These are phyloP conservation scores for Barnettozyma sp. DNA, from an alignment of 805 yeast genomes.

Conservation along the genomic window DNA sequence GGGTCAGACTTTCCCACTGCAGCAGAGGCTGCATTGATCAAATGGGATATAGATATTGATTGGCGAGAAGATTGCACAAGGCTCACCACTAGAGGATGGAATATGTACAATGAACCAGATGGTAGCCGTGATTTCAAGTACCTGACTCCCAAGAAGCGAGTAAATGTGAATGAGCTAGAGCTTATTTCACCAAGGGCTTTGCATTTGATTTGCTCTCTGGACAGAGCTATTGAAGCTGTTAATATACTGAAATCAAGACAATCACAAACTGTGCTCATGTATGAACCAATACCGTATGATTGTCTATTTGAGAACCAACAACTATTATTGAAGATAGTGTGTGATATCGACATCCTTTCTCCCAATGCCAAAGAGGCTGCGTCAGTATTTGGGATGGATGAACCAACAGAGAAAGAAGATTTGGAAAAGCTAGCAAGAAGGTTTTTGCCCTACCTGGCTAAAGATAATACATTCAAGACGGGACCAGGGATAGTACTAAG, in stretches of 20 bases:
- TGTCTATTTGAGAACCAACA: constrained; percentile 49
- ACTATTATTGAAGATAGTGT: constrained; percentile 32
- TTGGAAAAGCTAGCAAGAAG: constrained; percentile 38
- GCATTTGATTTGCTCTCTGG: constrained; percentile 62
- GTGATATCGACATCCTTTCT: constrained; percentile 52
- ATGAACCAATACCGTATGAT: constrained; percentile 84
- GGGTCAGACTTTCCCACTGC: constrained; percentile 69
- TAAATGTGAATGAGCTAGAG: constrained; percentile 47
- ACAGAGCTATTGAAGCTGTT: constrained; percentile 16
- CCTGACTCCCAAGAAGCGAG: constrained; percentile 51
- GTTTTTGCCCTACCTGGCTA: constrained; percentile 36
- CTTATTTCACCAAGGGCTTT: constrained; percentile 29
- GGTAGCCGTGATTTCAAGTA: constrained; percentile 47
- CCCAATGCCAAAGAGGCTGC: constrained; percentile 88
- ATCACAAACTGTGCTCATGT: constrained; percentile 30
- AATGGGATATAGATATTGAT: constrained; percentile 58
- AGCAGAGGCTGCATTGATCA: constrained; percentile 37
- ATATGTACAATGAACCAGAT: constrained; percentile 41
- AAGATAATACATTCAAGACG: constrained; percentile 23
- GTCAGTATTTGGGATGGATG: constrained; percentile 41
- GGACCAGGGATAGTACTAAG: constrained; percentile 51
- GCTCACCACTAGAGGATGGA: constrained; percentile 76
- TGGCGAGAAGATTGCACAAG: constrained; percentile 47
- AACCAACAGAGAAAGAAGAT: constrained; percentile 34
- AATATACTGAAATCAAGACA: background rate